Base-by-base conservation (phyloP, 805 yeast species). In the Clavispora santaluciae region DNA sequence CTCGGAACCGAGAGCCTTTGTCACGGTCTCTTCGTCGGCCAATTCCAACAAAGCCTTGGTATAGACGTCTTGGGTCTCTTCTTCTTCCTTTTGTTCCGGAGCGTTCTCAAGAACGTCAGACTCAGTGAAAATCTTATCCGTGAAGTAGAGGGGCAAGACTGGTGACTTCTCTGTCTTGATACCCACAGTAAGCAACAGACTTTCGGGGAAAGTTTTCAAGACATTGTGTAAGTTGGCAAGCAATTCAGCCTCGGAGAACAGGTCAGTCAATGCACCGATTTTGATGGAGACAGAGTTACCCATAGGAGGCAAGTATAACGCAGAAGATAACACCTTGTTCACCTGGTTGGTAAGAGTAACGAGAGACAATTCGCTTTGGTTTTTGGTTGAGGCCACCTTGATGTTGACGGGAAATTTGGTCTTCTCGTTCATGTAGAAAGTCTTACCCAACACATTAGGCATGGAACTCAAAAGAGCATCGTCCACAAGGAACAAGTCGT, bases 361-460 rank as follows among this genome's bases (percentile, higher is more conserved):
- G 64, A 51, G 68, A 54, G 55, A 81, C 66, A 57, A 77, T 61
- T 49, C 75, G 62, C 50, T 72, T 47, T 54, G 53, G 33, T 48
- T 61, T 45, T 40, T 56, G 49, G 41, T 50, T 35, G 49, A 49
- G 17, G 61, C 54, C 18, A 82, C 64, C 50, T 72, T 71, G 40
- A 87, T 67, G 16, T 90, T 81, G 29, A 84, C 60, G 39, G 95
- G 95, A 31, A 79, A 64, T 58, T 86, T 86, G 28, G 61, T 56
- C 41, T 46, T 45, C 28, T 75, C 63, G 37, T 72, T 72, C 26
- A 53, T 61, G 59, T 79, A 85, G 57, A 89, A 93, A 3, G 78
- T 70, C 64, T 86, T 86, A 41, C 97, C 96, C 49, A 93, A 68
- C 26, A 86, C 65, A 53, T 81, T 79, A 36, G 99, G 99, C 64